These are phyloP conservation scores for Meyerozyma carpophila DNA, from an alignment of 1,139 yeast genomes.

Conservation along the genomic window DNA sequence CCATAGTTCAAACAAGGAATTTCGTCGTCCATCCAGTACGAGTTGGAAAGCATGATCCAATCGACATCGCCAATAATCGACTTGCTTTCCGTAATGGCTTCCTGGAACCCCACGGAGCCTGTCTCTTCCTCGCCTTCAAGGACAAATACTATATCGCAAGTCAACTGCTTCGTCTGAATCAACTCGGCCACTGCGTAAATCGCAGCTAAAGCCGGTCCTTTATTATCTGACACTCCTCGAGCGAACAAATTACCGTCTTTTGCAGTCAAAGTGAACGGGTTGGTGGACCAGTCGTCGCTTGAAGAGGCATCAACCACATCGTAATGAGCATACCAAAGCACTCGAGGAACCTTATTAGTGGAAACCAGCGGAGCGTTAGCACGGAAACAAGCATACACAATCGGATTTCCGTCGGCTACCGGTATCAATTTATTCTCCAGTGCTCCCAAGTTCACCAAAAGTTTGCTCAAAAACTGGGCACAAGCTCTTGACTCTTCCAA, in stretches of 20 bases:
- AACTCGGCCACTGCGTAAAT: slow-evolving; percentile 82
- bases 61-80: slow-evolving; percentile 64
- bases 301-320: slow-evolving; percentile 70
- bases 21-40: slow-evolving; percentile 88
- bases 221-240: slow-evolving; percentile 91
- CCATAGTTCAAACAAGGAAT: slow-evolving; percentile 94
- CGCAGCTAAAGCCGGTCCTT: slow-evolving; percentile 91
- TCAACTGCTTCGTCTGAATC: slow-evolving; percentile 44
- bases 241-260: slow-evolving; percentile 84
- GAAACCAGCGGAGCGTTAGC: slow-evolving; percentile 22
- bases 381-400: slow-evolving; percentile 69
- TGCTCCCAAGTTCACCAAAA: slow-evolving; percentile 72
- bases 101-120: slow-evolving; percentile 82
- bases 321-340: slow-evolving; percentile 92
- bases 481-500: slow-evolving; percentile 83
- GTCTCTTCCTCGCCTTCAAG: slow-evolving; percentile 96
- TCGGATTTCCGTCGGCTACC: slow-evolving; percentile 73
- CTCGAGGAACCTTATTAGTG: slow-evolving; percentile 22
- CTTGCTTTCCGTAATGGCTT: slow-evolving; percentile 48
- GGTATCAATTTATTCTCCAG: slow-evolving; percentile 61
- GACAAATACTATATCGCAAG: slow-evolving; percentile 72
- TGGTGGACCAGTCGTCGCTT: slow-evolving; percentile 61
- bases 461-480: slow-evolving; percentile 65
- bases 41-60: slow-evolving; percentile 85
- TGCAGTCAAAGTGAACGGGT: slow-evolving; percentile 73